These are phyloP conservation scores for Penicillium sp. DNA, from an alignment of 2,329 filamentous ascomycete species.

Conservation along the genomic window DNA sequence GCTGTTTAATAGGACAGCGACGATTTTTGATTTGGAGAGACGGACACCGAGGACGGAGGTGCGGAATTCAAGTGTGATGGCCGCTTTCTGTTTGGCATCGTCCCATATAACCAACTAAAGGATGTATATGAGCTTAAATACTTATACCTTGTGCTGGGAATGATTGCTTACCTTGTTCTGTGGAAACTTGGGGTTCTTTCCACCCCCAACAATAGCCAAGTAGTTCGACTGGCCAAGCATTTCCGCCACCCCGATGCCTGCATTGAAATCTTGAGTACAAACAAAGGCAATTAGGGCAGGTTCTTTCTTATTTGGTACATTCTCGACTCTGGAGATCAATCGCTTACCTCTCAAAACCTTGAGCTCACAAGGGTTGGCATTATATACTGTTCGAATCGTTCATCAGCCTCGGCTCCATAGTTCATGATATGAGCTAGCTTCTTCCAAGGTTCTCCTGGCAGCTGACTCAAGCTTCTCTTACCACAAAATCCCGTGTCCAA, in stretches of 20 bases:
- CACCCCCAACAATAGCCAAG: slow-evolving; percentile 84
- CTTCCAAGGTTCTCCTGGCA: neutral
- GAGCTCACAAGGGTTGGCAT: slow-evolving; percentile 69
- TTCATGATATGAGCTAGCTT: slow-evolving; percentile 2
- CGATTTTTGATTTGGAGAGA: slow-evolving; percentile 71
- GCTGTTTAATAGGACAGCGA: slow-evolving; percentile 78
- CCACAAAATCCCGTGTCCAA: slow-evolving; percentile 82
- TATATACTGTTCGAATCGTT: slow-evolving; percentile 59
- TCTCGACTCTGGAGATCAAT: neutral
- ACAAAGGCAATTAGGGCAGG: neutral
- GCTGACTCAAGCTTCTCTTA: slow-evolving; percentile 46
- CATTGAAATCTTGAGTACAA: slow-evolving; percentile 67
- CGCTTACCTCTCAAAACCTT: slow-evolving; percentile 60
- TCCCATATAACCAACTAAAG: slow-evolving; percentile 80
- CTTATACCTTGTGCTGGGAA: neutral
- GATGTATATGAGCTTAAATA: neutral
- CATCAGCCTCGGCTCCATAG: slow-evolving; percentile 18
- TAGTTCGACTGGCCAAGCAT: slow-evolving; percentile 89
- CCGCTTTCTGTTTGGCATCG: slow-evolving; percentile 71
- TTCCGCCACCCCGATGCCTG: slow-evolving; percentile 76
- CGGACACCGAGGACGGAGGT: slow-evolving; percentile 79
- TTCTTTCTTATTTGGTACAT: neutral
- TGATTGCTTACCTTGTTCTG: slow-evolving; percentile 69
- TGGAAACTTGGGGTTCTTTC: slow-evolving; percentile 78
- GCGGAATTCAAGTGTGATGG: slow-evolving; percentile 75